These are phyloP conservation scores for Shiraia sp. DNA, from an alignment of 2,329 filamentous ascomycete genomes.

Conservation along the genomic window DNA sequence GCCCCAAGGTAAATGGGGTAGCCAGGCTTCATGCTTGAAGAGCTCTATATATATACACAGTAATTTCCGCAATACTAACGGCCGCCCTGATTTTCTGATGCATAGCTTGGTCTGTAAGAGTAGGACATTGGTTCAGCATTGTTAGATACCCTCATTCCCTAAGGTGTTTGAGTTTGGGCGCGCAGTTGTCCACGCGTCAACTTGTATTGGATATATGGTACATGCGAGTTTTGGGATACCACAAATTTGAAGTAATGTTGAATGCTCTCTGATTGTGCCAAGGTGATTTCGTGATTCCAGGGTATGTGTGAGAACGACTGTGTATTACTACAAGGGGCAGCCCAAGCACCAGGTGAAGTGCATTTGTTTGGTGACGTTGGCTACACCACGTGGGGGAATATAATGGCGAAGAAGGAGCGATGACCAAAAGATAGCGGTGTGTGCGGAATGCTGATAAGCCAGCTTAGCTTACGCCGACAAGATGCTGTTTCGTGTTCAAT, in stretches of 20 bases:
- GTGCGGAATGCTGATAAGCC: constrained; percentile 19
- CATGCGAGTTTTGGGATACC: background rate
- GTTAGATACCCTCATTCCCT: constrained; percentile 46
- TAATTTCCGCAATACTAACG: constrained; percentile 13
- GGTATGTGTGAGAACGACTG: too few relatives aligned
- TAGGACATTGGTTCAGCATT: constrained; percentile 36
- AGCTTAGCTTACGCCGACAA: constrained; percentile 2
- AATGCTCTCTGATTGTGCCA: background rate
- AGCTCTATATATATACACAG: background rate
- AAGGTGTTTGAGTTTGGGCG: constrained; percentile 22
- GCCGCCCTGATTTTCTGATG: constrained; percentile 12
- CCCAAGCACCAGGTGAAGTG: too few relatives aligned
- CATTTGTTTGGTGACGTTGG: too few relatives aligned
- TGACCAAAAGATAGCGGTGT: constrained; percentile 27
- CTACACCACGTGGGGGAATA: constrained; percentile 15
- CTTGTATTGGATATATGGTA: background rate
- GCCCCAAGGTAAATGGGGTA: constrained; percentile 27
- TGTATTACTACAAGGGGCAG: too few relatives aligned
- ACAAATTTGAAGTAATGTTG: constrained; percentile 6
- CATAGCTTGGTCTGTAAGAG: constrained; percentile 23
- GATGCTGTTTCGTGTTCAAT: too few relatives aligned
- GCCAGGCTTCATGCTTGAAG: constrained; percentile 34
- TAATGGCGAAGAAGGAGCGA: constrained; percentile 10
- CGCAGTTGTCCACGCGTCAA: constrained; percentile 9
- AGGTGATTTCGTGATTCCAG: background rate